Percentiles rank a stretch among this genome's conserved stretches.
Evolutionary conservation across 2,329 filamentous ascomycete species (phyloP).

Genomic region (Endothia cerciana): DNA sequence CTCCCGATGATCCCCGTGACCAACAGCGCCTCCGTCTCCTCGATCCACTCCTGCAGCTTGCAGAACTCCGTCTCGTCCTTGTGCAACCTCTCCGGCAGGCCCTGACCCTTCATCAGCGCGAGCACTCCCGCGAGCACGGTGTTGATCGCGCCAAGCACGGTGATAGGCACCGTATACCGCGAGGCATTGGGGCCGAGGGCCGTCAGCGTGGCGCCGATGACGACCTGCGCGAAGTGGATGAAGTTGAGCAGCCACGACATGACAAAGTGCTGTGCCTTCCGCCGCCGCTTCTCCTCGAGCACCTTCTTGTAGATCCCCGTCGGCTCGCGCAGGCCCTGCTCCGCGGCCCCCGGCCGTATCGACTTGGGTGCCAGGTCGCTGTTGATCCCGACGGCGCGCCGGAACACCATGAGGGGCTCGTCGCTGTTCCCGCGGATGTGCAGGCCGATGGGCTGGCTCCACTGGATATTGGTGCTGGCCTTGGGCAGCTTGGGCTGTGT

Average conservation of each 20-base stretch:
- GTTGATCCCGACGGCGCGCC: constrained; percentile 49
- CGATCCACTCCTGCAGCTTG: constrained; percentile 55
- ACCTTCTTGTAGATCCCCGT: constrained; percentile 47
- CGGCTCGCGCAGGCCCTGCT: constrained; percentile 40
- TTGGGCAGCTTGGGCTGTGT: constrained; percentile 30
- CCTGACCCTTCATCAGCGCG: constrained; percentile 57
- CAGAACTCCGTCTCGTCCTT: constrained; percentile 52
- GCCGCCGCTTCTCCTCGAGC: constrained; percentile 40
- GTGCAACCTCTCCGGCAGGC: constrained; percentile 50
- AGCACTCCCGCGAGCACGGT: constrained; percentile 65
- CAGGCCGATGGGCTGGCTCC: constrained; percentile 44
- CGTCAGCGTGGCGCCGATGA: constrained; percentile 52
- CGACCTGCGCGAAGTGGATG: constrained; percentile 49
- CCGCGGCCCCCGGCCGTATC: constrained; percentile 34
- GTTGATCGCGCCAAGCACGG: constrained; percentile 64
- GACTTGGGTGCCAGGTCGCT: constrained; percentile 29
- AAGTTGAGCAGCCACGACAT: constrained; percentile 46
- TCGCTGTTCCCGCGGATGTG: constrained; percentile 40
- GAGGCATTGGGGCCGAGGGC: constrained; percentile 50
- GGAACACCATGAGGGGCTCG: constrained; percentile 47
- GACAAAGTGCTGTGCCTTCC: constrained; percentile 39
- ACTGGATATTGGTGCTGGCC: constrained; percentile 38
- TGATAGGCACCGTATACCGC: constrained; percentile 56
- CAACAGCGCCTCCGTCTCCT: constrained; percentile 53
- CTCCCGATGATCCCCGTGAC: constrained; percentile 46